These are phyloP conservation scores for Cystodermella granulosa DNA, from an alignment of 1,284 basidiomycete genomes.

Conservation along the genomic window DNA sequence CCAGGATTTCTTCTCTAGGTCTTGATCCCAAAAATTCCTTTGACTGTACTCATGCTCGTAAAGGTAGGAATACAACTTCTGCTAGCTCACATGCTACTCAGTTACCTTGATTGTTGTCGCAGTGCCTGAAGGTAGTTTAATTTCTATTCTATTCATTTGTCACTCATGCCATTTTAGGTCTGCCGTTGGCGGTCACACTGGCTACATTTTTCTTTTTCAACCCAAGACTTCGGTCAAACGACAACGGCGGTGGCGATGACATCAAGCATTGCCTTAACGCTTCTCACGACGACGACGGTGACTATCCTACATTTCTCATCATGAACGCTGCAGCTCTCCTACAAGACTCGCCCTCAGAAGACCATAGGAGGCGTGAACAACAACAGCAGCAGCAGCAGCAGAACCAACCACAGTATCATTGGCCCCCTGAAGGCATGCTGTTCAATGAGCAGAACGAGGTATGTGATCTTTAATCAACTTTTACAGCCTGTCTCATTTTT, in stretches of 20 bases:
- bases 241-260: too few relatives aligned
- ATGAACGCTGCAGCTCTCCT: too few relatives aligned
- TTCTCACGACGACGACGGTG: too few relatives aligned
- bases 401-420: too few relatives aligned
- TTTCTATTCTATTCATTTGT: slow-evolving; percentile 1
- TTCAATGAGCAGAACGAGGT: slow-evolving; percentile 55
- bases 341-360: slow-evolving; percentile 76
- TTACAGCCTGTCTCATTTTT: slow-evolving; percentile 6
- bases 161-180: slow-evolving; percentile 45
- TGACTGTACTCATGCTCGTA: slow-evolving; percentile 46
- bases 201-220: slow-evolving; percentile 98
- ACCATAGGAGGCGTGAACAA: too few relatives aligned
- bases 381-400: too few relatives aligned
- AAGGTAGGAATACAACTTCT: slow-evolving; percentile 41
- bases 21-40: slow-evolving; percentile 29
- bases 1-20: slow-evolving; percentile 52
- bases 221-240: slow-evolving; percentile 90
- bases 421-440: slow-evolving; percentile 67
- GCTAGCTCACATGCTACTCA: slow-evolving; percentile 40
- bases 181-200: slow-evolving; percentile 93
- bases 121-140: slow-evolving; percentile 76
- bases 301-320: too few relatives aligned
- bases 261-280: too few relatives aligned
- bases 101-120: slow-evolving; percentile 96
- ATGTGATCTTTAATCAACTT: slow-evolving; percentile 8